These are phyloP conservation scores for Alternaria sp. DNA, from an alignment of 2,329 filamentous ascomycete species.

Conservation along the genomic window DNA sequence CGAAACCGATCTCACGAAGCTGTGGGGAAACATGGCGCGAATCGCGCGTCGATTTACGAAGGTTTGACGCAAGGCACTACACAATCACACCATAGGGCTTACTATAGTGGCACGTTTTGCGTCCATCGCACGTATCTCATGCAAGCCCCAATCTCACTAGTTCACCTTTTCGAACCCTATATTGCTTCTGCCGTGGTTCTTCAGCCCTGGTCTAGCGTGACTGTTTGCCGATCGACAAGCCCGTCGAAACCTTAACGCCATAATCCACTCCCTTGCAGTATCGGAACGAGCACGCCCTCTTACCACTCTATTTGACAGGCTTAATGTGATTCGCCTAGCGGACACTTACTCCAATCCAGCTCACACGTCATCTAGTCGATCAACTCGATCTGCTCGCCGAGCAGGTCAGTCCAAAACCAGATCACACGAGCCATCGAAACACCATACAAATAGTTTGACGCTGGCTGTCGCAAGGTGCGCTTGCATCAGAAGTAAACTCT, in stretches of 20 bases:
- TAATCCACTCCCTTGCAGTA: neutral
- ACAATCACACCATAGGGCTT: neutral
- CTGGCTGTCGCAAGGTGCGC: neutral
- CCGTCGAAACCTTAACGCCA: neutral
- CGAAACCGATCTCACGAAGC: neutral
- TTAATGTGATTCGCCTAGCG: neutral
- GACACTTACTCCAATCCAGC: neutral
- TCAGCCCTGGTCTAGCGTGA: neutral
- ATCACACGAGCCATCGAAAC: neutral
- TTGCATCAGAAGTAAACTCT: neutral
- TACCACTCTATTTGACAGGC: neutral
- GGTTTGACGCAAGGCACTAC: neutral
- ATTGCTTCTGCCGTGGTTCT: constrained; percentile 2
- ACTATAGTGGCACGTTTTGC: neutral
- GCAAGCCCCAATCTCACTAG: neutral
- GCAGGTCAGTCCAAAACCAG: neutral
- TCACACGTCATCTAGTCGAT: neutral
- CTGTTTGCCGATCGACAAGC: neutral
- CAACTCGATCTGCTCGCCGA: neutral
- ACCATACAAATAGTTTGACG: neutral
- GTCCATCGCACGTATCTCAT: neutral
- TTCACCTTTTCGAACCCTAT: neutral
- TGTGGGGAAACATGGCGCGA: neutral
- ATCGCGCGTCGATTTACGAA: neutral
- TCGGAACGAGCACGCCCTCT: neutral